Base-by-base conservation (phyloP, 2,329 filamentous ascomycete species). In the Ceratocystis destructans region DNA sequence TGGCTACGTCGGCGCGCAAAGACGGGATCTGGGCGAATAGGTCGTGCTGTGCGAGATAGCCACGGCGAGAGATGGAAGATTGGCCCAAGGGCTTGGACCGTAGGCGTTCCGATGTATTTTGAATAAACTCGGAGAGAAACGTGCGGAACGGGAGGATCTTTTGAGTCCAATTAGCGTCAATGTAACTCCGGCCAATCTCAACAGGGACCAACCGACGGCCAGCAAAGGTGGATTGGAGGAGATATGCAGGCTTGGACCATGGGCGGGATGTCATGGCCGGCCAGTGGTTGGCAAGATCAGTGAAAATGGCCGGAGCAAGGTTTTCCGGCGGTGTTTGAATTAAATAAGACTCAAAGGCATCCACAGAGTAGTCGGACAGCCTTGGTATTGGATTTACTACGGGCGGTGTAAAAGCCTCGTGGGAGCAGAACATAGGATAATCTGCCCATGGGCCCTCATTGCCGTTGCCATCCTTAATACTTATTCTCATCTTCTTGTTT, bases 11-110 rank as follows among this genome's bases (percentile, higher is more conserved):
- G 68, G 82, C 79, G 15, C 86, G 81, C 2, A 99, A 78, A 0
- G 79, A 75, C 0, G 92, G 91, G 12, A 99, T 87, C 73, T 97
- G 94, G 0, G 80, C 76, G 71, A 97, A 87, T 45, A 99, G 82
- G 70, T 93, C 85, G 76, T 97, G 90, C 73, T 99, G 94, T 7
- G 94, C 94, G 57, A 99, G 83, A 74, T 99, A 99, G 12, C 87
- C 90, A 10, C 81, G 84, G 57, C 45, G 59, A n/a, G 37, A 7
- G 17, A 45, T 20, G 3, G 7, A 50, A 1, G 66, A 5, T 28
- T 57, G 65, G 12, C 61, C 48, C 33, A 17, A 50, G 7, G 55
- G 15, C 10, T 10, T 10, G 3, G 8, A 28, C 10, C 8, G 55
- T 17, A 31, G 25, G 5, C 33, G 25, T 5, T 28, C 5, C 8